phyloP scores from a whole-genome alignment of 805 yeast species.

The Nakazawaea siamensis region DNA sequence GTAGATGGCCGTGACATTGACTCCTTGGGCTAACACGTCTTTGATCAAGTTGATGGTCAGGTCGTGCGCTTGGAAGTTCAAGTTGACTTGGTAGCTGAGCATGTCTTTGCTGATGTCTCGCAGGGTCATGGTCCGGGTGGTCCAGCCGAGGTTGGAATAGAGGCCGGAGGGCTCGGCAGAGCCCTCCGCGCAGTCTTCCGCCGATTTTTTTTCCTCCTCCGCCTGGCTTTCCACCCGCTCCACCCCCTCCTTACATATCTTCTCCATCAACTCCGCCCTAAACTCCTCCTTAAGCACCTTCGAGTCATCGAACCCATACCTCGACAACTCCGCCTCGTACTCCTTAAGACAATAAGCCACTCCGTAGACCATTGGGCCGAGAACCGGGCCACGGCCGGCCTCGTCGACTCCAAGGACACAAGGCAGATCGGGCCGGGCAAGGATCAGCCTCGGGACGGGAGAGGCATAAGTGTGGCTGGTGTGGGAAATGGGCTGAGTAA shows the following conservation, averaged over 20 bases:
- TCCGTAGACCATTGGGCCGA: slow-evolving; percentile 98
- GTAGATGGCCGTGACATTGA: slow-evolving; percentile 61
- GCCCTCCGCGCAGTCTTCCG: no score
- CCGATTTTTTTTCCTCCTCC: no score
- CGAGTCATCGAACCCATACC: slow-evolving; percentile 88
- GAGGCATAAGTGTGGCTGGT: slow-evolving; percentile 42
- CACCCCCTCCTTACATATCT: no score
- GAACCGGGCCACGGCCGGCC: slow-evolving; percentile 97
- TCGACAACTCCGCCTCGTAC: slow-evolving; percentile 40
- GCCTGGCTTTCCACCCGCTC: no score
- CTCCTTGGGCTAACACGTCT: slow-evolving; percentile 51
- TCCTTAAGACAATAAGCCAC: slow-evolving; percentile 63
- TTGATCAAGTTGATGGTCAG: slow-evolving; percentile 77
- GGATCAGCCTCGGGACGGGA: slow-evolving; percentile 34
- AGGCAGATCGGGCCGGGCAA: slow-evolving; percentile 24
- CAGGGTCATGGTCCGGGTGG: slow-evolving; percentile 78
- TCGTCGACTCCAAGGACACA: slow-evolving; percentile 89
- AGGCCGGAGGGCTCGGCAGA: slow-evolving; percentile 32
- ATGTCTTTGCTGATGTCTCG: slow-evolving; percentile 82
- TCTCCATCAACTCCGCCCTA: slow-evolving; percentile 52
- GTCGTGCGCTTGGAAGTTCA: slow-evolving; percentile 95
- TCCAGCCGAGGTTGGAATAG: slow-evolving; percentile 70
- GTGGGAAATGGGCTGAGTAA: slow-evolving; percentile 21
- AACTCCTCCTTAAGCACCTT: slow-evolving; percentile 71
- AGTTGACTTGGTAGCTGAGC: slow-evolving; percentile 55